Percentiles rank a stretch among this genome's conserved stretches.
These are phyloP conservation scores for Lippia alba DNA, from an alignment of 305 asterid genomes.

Conservation along the genomic window DNA sequence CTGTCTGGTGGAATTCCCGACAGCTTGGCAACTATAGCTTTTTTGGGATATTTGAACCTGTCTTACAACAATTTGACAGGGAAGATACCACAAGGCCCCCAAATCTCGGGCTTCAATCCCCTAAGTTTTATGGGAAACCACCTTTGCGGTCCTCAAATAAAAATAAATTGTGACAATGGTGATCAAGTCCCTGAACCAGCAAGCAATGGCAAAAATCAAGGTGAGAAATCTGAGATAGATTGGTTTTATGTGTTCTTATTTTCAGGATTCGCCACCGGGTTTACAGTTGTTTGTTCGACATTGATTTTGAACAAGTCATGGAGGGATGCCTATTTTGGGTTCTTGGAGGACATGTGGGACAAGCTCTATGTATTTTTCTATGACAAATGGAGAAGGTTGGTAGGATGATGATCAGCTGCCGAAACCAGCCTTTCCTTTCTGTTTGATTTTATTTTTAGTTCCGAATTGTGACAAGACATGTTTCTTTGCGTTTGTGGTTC, in stretches of 20 bases:
- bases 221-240: not conserved
- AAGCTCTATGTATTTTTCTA: constrained; percentile 5
- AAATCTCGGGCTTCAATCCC: not conserved
- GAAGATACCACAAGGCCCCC: constrained; percentile 21
- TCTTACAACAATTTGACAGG: constrained; percentile 27
- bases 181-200: not conserved
- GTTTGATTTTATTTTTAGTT: no score
- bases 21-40: constrained; percentile 23
- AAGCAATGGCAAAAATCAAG: not conserved
- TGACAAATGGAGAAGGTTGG: not conserved
- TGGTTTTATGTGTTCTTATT: constrained; percentile 20
- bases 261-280: constrained; percentile 8
- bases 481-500: no score
- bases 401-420: not conserved
- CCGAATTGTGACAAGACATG: no score
- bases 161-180: not conserved
- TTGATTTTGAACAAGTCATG: constrained; percentile 28
- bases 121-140: constrained; percentile 11
- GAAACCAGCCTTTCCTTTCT: no score
- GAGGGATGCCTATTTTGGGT: constrained; percentile 34
- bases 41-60: constrained; percentile 7
- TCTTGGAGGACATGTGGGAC: not conserved
- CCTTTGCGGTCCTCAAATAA: constrained; percentile 25
- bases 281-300: constrained; percentile 10
- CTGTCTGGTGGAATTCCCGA: constrained; percentile 35